A percentile compares a stretch with the other conserved stretches of the same genome.
These are phyloP conservation scores for Chytriomyces sp. DNA, from an alignment of 192 early-diverging fungal species.

Conservation along the genomic window DNA sequence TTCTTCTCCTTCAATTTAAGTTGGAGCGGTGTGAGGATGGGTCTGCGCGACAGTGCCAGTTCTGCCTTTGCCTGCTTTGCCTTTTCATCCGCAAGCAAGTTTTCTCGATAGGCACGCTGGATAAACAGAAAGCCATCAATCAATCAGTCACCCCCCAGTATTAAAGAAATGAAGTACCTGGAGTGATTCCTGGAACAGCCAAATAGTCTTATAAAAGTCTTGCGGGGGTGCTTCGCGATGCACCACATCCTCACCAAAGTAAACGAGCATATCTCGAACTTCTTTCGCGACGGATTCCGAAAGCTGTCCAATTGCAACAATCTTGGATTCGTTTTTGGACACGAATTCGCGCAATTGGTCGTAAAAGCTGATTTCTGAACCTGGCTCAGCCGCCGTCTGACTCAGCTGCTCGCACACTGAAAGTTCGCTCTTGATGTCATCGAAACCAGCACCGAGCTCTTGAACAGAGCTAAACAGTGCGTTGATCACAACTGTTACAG, in stretches of 20 bases:
- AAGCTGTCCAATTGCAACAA: slow-evolving; percentile 38
- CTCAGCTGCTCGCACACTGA: slow-evolving; percentile 21
- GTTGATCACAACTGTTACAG: slow-evolving; percentile 21
- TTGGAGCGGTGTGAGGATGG: slow-evolving; percentile 26
- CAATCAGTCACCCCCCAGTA: background rate
- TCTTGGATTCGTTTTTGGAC: slow-evolving; percentile 26
- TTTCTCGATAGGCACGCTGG: slow-evolving; percentile 25
- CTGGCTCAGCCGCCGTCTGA: slow-evolving; percentile 2
- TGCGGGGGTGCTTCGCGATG: slow-evolving; percentile 43
- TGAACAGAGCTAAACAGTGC: slow-evolving; percentile 41
- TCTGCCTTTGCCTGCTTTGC: background rate
- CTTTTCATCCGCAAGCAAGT: slow-evolving; percentile 25
- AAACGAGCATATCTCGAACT: slow-evolving; percentile 40
- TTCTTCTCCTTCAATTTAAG: slow-evolving; percentile 19
- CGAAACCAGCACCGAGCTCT: slow-evolving; percentile 38
- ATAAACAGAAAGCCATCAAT: slow-evolving; percentile 3
- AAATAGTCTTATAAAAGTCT: slow-evolving; percentile 49
- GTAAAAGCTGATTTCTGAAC: slow-evolving; percentile 37
- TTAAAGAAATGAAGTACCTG: slow-evolving; percentile 34
- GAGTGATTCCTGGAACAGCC: slow-evolving; percentile 37
- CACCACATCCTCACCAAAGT: slow-evolving; percentile 53
- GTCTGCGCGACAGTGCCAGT: slow-evolving; percentile 8
- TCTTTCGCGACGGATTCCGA: slow-evolving; percentile 42
- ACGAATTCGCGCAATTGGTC: slow-evolving; percentile 41
- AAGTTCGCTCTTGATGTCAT: slow-evolving; percentile 39